phyloP scores from a whole-genome alignment of 768 basidiomycete species.

The Mycena alexandri region DNA sequence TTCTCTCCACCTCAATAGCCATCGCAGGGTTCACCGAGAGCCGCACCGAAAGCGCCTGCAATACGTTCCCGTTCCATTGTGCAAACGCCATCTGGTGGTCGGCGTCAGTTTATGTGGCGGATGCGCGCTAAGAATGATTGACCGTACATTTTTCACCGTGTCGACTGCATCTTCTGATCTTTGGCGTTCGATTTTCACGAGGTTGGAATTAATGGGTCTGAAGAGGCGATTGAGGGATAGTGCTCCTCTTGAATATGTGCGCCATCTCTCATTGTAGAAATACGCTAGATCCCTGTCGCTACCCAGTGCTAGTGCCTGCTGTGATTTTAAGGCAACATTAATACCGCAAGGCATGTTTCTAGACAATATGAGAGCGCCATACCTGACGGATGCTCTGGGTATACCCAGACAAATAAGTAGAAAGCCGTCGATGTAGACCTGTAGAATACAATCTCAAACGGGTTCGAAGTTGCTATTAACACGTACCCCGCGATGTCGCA shows the following conservation, averaged over 20 bases:
- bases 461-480: slow-evolving; percentile 1
- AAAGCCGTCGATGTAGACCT: slow-evolving; percentile 9
- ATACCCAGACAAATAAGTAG: slow-evolving; percentile 9
- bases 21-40: slow-evolving; percentile 14
- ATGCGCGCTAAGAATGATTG: slow-evolving; percentile 17
- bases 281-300: slow-evolving; percentile 20
- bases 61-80: slow-evolving; percentile 20
- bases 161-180: slow-evolving; percentile 13
- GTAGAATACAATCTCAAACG: slow-evolving; percentile 6
- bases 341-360: slow-evolving; percentile 15
- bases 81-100: slow-evolving; percentile 16
- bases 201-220: slow-evolving; percentile 4
- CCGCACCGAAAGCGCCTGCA: slow-evolving; percentile 13
- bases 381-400: slow-evolving; percentile 19
- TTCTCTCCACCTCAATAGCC: slow-evolving; percentile 12
- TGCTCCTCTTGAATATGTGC: slow-evolving; percentile 14
- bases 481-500: neutral
- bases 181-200: slow-evolving; percentile 12
- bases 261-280: slow-evolving; percentile 15
- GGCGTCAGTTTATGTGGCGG: slow-evolving; percentile 19
- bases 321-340: slow-evolving; percentile 15
- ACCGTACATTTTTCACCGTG: slow-evolving; percentile 12
- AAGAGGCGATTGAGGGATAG: slow-evolving; percentile 7
- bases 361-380: slow-evolving; percentile 20
- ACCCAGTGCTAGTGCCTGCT: slow-evolving; percentile 15